Percentiles rank a stretch among this genome's conserved stretches.
These are phyloP conservation scores for Orbilia javanica DNA, from an alignment of 2,329 filamentous ascomycete genomes.

Conservation along the genomic window DNA sequence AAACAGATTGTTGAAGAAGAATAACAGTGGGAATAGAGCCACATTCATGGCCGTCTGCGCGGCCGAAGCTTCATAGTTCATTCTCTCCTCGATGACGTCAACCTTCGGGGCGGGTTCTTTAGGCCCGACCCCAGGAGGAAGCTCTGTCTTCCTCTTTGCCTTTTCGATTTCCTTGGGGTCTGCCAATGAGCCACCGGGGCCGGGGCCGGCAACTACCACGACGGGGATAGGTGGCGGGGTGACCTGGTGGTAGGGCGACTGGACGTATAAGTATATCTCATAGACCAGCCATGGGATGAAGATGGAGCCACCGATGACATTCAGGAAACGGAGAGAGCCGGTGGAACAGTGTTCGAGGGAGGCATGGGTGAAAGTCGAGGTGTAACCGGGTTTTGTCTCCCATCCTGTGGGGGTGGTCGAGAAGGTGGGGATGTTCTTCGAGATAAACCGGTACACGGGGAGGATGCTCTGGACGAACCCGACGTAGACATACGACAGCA, in stretches of 20 bases:
- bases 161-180: slow-evolving; percentile 55
- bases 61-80: slow-evolving; percentile 60
- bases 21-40: slow-evolving; percentile 85
- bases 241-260: slow-evolving; percentile 58
- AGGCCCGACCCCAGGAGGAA: slow-evolving; percentile 45
- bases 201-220: slow-evolving; percentile 47
- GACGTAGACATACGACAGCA: slow-evolving; percentile 65
- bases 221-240: slow-evolving; percentile 52
- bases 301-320: slow-evolving; percentile 60
- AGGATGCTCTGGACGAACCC: slow-evolving; percentile 62
- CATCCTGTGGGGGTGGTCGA: slow-evolving; percentile 24
- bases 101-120: slow-evolving; percentile 38
- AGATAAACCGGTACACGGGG: slow-evolving; percentile 45
- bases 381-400: slow-evolving; percentile 43
- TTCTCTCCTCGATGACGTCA: slow-evolving; percentile 44
- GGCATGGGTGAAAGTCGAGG: slow-evolving; percentile 37
- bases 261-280: slow-evolving; percentile 59
- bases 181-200: slow-evolving; percentile 50
- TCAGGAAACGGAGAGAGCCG: slow-evolving; percentile 60
- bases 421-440: slow-evolving; percentile 28
- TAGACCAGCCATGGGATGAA: slow-evolving; percentile 60
- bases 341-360: slow-evolving; percentile 59
- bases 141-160: slow-evolving; percentile 45
- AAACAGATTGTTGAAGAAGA: slow-evolving; percentile 95
- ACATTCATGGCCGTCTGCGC: slow-evolving; percentile 81